Base-by-base conservation (phyloP, 164 flowering plant genomes). In the Akebia trifoliata region DNA sequence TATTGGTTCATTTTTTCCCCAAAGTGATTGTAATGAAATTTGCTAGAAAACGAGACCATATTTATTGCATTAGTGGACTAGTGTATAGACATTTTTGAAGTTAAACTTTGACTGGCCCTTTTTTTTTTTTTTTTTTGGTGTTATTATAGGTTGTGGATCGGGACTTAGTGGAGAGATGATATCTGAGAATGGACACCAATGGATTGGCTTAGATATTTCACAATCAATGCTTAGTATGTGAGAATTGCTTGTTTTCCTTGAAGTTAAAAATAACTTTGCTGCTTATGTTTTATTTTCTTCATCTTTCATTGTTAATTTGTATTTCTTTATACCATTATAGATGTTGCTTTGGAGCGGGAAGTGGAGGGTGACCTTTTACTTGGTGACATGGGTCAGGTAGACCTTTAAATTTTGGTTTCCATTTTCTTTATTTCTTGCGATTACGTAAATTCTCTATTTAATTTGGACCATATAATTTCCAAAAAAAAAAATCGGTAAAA, bases 201-300 rank as follows among this genome's bases (percentile, higher is more conserved):
- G 98, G 98, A 85, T 89, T 68, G 98, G 98, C 56, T 67, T 93
- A 49, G 98, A 93, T 75, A 93, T 93, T 60, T 93, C 98, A 14
- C 66, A 54, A 3, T 79, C 98, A 4, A 93, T 90, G 98, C 94
- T 93, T 62, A 43, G 98, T 89, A 79, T 59, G 85, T 72, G 35
- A n/a, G 35, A 30, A 54, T n/a, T 42, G 50, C 12, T 40, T 0
- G 20, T 22, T 54, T 57, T 58, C 11, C 4, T n/a, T n/a, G n/a
- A n/a, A n/a, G n/a, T n/a, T 21, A n/a, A n/a, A n/a, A n/a, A n/a
- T n/a, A n/a, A n/a, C n/a, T n/a, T n/a, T 48, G 20, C 14, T 36
- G 11, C 4, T 43, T 29, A 2, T 32, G 1, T 17, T 53, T 57
- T 1, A 18, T 53, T 57, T 35, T 14, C 6, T 8, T 53, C 29